A percentile compares a stretch with the other conserved stretches of the same genome.
phyloP scores from a whole-genome alignment of 192 early-diverging fungal species.

The Entophlyctis helioformis region DNA sequence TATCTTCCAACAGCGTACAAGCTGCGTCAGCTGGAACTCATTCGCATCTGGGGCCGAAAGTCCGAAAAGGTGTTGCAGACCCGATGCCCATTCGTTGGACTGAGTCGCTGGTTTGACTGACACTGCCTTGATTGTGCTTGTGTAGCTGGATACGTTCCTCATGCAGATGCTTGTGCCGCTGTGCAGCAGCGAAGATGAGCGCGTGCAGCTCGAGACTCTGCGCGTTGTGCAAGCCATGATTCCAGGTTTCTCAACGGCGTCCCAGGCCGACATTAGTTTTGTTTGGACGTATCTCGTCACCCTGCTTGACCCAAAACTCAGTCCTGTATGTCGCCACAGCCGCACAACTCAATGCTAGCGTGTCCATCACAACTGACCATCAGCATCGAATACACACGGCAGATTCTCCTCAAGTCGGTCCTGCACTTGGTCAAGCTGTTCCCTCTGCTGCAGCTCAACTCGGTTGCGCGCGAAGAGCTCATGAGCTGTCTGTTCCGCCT shows the following conservation, averaged over 20 bases:
- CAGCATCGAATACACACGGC: not conserved
- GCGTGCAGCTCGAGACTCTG: conserved; percentile 30
- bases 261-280: conserved; percentile 28
- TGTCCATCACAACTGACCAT: too few species aligned
- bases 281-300: conserved; percentile 30
- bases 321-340: conserved; percentile 13
- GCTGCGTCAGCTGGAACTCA: conserved; percentile 31
- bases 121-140: too few species aligned
- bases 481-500: conserved; percentile 24
- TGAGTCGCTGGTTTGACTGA: too few species aligned
- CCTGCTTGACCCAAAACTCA: conserved; percentile 19
- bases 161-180: conserved; percentile 42
- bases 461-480: conserved; percentile 32
- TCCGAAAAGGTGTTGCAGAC: conserved; percentile 25
- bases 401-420: conserved; percentile 5
- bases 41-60: conserved; percentile 33
- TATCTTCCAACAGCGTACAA: conserved; percentile 29
- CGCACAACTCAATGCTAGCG: not conserved
- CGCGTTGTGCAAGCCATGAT: conserved; percentile 24
- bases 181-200: conserved; percentile 24
- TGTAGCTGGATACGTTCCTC: conserved; percentile 36
- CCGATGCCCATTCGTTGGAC: too few species aligned
- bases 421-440: conserved; percentile 23
- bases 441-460: conserved; percentile 25
- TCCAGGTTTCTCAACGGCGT: conserved; percentile 20